These are phyloP conservation scores for Calonectria ilicicola DNA, from an alignment of 2,329 filamentous ascomycete genomes.

Conservation along the genomic window DNA sequence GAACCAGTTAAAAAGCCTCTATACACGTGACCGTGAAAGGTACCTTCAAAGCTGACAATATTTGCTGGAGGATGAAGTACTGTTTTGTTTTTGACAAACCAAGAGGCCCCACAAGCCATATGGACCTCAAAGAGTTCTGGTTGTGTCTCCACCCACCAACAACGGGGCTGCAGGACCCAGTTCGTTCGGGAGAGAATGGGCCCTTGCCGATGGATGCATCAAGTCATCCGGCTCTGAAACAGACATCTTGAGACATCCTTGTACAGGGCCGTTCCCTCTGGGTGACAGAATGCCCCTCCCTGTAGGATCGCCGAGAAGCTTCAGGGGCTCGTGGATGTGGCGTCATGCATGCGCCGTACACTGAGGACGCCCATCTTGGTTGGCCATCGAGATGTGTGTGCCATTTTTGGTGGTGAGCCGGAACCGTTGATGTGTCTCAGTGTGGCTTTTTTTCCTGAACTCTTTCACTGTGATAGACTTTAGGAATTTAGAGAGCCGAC, in stretches of 20 bases:
- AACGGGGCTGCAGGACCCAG: neutral
- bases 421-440: neutral
- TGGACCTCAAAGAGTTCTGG: neutral
- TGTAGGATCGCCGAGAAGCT: neutral
- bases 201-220: neutral
- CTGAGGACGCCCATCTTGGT: neutral
- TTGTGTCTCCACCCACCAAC: neutral
- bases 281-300: slow-evolving; percentile 2
- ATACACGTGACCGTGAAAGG: too few relatives aligned
- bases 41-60: too few relatives aligned
- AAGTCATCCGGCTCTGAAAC: neutral
- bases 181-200: neutral
- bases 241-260: neutral
- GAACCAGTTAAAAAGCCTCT: too few relatives aligned
- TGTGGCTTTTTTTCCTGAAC: neutral
- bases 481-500: neutral
- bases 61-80: too few relatives aligned
- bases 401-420: slow-evolving; percentile 5
- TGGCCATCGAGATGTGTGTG: neutral
- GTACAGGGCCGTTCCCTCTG: neutral
- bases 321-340: neutral
- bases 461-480: neutral
- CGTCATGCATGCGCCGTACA: slow-evolving; percentile 13
- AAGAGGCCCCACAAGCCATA: too few relatives aligned
- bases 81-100: too few relatives aligned